phyloP scores from a whole-genome alignment of 176 grass and related monocot genomes.

The Eragrostis curvula region DNA sequence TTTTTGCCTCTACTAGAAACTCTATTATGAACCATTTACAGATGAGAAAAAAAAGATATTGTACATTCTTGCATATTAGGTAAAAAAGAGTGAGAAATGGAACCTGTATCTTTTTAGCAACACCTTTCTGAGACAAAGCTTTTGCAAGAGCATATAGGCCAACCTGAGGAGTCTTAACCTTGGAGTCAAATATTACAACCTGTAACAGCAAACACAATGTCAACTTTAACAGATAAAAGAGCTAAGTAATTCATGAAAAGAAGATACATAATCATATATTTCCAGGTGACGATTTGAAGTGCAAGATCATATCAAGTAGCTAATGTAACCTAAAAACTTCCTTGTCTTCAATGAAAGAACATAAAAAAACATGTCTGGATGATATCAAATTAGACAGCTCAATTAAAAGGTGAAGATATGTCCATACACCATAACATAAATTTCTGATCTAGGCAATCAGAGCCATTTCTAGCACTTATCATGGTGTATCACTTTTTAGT shows the following conservation, averaged over 20 bases:
- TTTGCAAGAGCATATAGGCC: conserved; percentile 90
- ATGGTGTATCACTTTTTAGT: conserved; percentile 6
- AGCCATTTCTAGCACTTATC: background rate
- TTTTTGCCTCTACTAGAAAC: conserved; percentile 26
- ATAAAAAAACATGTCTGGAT: background rate
- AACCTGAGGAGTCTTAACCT: conserved; percentile 88
- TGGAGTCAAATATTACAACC: conserved; percentile 90
- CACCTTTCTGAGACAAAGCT: conserved; percentile 85
- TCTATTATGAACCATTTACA: conserved; percentile 25
- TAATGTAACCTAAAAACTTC: conserved; percentile 7
- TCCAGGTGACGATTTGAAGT: background rate
- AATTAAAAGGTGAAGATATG: conserved; percentile 7
- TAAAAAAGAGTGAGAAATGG: conserved; percentile 11
- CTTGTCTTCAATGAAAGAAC: background rate
- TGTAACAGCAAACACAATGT: conserved; percentile 42
- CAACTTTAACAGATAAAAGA: conserved; percentile 12
- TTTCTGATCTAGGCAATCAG: background rate
- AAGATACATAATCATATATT: conserved; percentile 16
- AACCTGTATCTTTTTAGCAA: conserved; percentile 95
- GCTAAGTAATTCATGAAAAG: background rate
- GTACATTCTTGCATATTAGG: conserved; percentile 11
- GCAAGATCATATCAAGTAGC: background rate
- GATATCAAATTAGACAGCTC: conserved; percentile 25
- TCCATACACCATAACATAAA: conserved; percentile 15
- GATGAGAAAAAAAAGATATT: conserved; percentile 32